A percentile compares a stretch with the other conserved stretches of the same genome.
Conservation (phyloP, 2,329 filamentous ascomycete species). For the Aspergillus piperis region DNA sequence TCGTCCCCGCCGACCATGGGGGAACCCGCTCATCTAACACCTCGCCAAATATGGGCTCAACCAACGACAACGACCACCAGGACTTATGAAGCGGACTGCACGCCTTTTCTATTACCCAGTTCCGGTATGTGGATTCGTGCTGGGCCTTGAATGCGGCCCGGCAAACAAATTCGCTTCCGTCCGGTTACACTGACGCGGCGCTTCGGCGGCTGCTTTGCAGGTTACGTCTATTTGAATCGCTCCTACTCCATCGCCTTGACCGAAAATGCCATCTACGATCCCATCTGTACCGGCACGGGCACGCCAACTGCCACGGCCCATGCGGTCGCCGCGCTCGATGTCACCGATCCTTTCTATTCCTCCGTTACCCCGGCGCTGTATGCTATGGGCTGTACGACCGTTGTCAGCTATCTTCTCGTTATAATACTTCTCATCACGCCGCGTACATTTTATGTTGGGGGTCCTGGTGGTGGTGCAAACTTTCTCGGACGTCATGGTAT, state of each 20-base stretch:
- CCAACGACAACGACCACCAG: conserved; percentile 41
- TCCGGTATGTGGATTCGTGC: conserved; percentile 46
- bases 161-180: background rate
- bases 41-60: conserved; percentile 45
- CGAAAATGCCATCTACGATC: conserved; percentile 53
- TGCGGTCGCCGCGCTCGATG: conserved; percentile 61
- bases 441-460: conserved; percentile 87
- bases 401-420: conserved; percentile 87
- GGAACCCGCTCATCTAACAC: conserved; percentile 35
- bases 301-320: conserved; percentile 34
- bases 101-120: conserved; percentile 63
- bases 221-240: conserved; percentile 45
- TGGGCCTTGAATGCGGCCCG: background rate
- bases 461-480: conserved; percentile 65
- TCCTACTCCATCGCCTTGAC: conserved; percentile 48
- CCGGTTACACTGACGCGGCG: conserved; percentile 10
- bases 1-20: conserved; percentile 30
- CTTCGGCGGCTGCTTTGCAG: conserved; percentile 23
- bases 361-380: conserved; percentile 93
- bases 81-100: conserved; percentile 54
- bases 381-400: conserved; percentile 85
- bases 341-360: conserved; percentile 86
- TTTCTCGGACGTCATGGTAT: conserved; percentile 80
- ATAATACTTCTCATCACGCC: conserved; percentile 94
- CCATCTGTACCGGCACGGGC: conserved; percentile 49